These are phyloP conservation scores for Heliamphora ciliata DNA, from an alignment of 179 eudicot species.

Conservation along the genomic window DNA sequence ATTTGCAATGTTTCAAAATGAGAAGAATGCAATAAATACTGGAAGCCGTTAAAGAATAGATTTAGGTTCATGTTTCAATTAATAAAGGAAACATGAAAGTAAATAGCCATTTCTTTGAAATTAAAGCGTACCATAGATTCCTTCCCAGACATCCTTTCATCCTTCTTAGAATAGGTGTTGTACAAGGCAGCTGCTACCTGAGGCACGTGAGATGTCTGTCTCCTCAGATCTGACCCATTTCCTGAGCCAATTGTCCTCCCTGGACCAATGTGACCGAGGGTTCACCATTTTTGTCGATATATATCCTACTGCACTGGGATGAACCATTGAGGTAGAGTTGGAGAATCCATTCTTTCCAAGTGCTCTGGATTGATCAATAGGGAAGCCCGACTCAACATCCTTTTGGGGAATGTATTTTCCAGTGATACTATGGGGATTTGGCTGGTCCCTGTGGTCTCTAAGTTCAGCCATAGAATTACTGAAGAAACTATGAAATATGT, in stretches of 20 bases:
- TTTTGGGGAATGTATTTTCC: slow-evolving; percentile 32
- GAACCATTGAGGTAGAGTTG: slow-evolving; percentile 47
- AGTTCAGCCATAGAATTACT: slow-evolving; percentile 11
- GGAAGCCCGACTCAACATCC: slow-evolving; percentile 37
- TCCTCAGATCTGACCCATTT: slow-evolving; percentile 21
- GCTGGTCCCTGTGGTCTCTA: slow-evolving; percentile 40
- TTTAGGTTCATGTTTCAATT: too few relatives aligned
- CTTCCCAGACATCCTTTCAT: slow-evolving; percentile 18
- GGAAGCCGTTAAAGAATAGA: too few relatives aligned
- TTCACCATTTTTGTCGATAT: slow-evolving; percentile 23
- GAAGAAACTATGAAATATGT: not conserved
- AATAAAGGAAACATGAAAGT: too few relatives aligned
- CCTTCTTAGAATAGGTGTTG: slow-evolving; percentile 18
- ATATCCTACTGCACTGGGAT: slow-evolving; percentile 30
- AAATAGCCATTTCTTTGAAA: too few relatives aligned
- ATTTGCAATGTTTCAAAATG: too few relatives aligned
- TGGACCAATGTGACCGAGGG: slow-evolving; percentile 17
- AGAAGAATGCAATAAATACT: too few relatives aligned
- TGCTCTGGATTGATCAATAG: slow-evolving; percentile 48
- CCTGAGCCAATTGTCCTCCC: slow-evolving; percentile 19
- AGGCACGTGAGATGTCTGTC: slow-evolving; percentile 30
- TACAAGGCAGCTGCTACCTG: slow-evolving; percentile 18
- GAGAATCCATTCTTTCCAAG: slow-evolving; percentile 30
- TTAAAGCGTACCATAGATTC: slow-evolving; percentile 24
- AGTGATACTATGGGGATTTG: slow-evolving; percentile 26